Evolutionary conservation across 1,284 basidiomycete genomes (phyloP).

Genomic region (Ceratorhiza oryzae-sativae): DNA sequence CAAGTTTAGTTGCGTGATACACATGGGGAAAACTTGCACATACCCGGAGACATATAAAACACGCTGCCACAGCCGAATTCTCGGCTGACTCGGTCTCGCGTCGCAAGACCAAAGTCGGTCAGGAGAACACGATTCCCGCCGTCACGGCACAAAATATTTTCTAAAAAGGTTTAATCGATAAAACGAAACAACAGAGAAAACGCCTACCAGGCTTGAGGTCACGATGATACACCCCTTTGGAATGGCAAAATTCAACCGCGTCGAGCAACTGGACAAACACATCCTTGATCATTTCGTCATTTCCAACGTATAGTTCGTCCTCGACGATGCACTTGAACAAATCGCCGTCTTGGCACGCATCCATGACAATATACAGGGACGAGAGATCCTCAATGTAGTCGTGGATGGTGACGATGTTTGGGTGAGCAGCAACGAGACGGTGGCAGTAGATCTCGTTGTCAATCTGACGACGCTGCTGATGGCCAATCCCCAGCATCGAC

Average conservation of each 20-base stretch:
- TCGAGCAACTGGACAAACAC: constrained; percentile 64
- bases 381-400: constrained; percentile 78
- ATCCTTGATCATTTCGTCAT: constrained; percentile 72
- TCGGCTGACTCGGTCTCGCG: constrained; percentile 82
- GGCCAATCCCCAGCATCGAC: constrained; percentile 61
- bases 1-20: too few species aligned
- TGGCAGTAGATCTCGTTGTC: constrained; percentile 72
- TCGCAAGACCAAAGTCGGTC: constrained; percentile 97
- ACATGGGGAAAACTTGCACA: constrained; percentile 47
- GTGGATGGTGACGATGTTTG: constrained; percentile 90
- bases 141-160: constrained; percentile 89
- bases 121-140: constrained; percentile 82
- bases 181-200: background rate
- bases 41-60: constrained; percentile 96
- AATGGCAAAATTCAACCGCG: constrained; percentile 63
- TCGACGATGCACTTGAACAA: constrained; percentile 54
- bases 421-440: constrained; percentile 68
- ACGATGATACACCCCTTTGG: constrained; percentile 84
- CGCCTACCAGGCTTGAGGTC: constrained; percentile 81
- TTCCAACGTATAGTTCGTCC: constrained; percentile 54
- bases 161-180: constrained; percentile 49
- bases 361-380: constrained; percentile 62
- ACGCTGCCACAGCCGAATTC: constrained; percentile 97
- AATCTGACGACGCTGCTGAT: constrained; percentile 82
- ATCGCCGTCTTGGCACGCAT: constrained; percentile 64